A percentile compares a stretch with the other conserved stretches of the same genome.
Conservation (phyloP, 1,284 basidiomycete genomes). For the Mycocalia duriaeana region DNA sequence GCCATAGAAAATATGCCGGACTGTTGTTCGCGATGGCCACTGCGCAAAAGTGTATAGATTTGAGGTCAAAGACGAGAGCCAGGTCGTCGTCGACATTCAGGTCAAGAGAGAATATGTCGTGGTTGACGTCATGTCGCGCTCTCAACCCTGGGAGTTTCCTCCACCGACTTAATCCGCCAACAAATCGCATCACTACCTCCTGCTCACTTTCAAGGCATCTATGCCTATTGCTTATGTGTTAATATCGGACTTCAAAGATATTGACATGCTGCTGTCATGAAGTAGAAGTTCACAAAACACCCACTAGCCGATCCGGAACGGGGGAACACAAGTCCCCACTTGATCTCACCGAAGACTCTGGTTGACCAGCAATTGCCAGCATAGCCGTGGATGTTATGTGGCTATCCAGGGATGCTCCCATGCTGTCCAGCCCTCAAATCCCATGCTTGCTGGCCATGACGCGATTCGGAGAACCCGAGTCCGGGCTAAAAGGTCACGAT, state of each 20-base stretch:
- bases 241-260: too few species aligned
- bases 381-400: not conserved
- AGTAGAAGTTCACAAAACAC: too few species aligned
- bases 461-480: conserved; percentile 3
- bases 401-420: conserved; percentile 4
- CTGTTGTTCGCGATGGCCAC: conserved; percentile 31
- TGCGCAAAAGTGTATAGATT: conserved; percentile 26
- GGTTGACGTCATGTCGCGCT: conserved; percentile 1
- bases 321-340: too few species aligned
- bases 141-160: conserved; percentile 2
- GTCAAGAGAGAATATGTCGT: conserved; percentile 7
- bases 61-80: conserved; percentile 19
- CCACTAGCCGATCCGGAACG: too few species aligned
- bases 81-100: conserved; percentile 24
- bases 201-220: too few species aligned
- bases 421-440: not conserved
- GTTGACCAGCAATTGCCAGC: too few species aligned
- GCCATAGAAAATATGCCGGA: conserved; percentile 56
- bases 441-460: not conserved
- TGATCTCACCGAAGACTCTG: too few species aligned
- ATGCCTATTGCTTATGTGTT: too few species aligned
- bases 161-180: too few species aligned
- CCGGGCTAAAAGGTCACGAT: not conserved
- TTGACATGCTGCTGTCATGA: too few species aligned
- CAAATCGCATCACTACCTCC: too few species aligned